Evolutionary conservation across 768 basidiomycete species (phyloP), one percentile per base, ranked within the genome.

Genomic region (Leucosporidium yakuticum): DNA sequence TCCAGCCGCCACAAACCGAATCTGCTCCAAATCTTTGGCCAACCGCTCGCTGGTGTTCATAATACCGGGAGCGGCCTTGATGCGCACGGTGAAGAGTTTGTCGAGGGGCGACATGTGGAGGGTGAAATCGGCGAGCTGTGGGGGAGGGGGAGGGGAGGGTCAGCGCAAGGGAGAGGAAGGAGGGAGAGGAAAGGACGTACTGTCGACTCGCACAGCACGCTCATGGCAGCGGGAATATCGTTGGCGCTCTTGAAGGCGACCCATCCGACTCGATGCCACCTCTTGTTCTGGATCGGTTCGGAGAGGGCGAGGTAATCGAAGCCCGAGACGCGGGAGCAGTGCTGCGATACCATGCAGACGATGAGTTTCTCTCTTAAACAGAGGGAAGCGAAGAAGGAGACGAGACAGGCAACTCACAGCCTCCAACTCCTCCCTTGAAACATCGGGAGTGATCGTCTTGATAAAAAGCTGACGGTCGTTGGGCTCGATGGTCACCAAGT

Each of bases 181-280:
- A 27, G 62, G 53, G 29, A 67, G 54, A 44, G 65, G 54, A 21
- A 7, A 14, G 32, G 19, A 59, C 80, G 60, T 71, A 91, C 94
- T 85, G 93, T 94, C 77, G 87, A 88, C 74, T 91, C 90, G 62
- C 88, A 84, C 56, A 97, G 74, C 73, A 89, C 87, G 49, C 81
- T 75, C 80, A 94, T 84, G 8, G 90, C 87, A 21, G 80, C 75
- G 3, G 81, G 75, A 85, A 97, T 91, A 74, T 96, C 90, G 15
- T 88, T 85, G 70, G 91, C 91, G 39, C 91, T 89, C 51, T 80
- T 81, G 77, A 94, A 96, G 70, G 86, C 86, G 67, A 96, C 82
- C 93, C 94, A 97, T 19, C 91, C 95, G 2, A 92, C 90, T 39
- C 95, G 89, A 77, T 95, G 92, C 77, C 89, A 97, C 74, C 89